Evolutionary conservation across 2,329 filamentous ascomycete species (phyloP), one percentile per base, ranked within the genome.

Genomic region (Colletotrichum falcatum): DNA sequence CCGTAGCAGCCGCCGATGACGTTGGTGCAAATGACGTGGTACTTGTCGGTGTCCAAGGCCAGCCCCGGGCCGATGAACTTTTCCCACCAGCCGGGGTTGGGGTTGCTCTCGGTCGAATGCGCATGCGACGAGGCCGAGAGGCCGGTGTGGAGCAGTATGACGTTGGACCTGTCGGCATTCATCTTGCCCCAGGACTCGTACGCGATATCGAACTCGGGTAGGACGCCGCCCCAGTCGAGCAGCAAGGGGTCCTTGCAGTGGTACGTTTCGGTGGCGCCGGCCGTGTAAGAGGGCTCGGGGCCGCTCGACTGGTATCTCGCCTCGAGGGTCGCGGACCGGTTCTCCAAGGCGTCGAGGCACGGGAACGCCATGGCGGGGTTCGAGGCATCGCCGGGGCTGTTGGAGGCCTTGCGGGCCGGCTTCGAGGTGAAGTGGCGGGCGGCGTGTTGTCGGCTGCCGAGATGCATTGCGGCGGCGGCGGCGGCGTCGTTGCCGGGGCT

Each of bases 81-180:
- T 82, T 99, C 96, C 96, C 96, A 99, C 96, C 96, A 99, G 4
- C 96, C 96, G 0, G 94, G 92, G 79, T 95, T 92, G 0, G 93
- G 88, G 79, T 99, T 99, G 12, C 86, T 84, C 62, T 89, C 86
- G n/a, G 95, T 98, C 68, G 94, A 98, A 78, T 95, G 95, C 2
- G 96, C 96, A 82, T 99, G 96, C 67, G 95, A 98, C 8, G 95
- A 98, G n/a, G 96, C 96, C 0, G 95, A 98, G 6, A 99, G 87
- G 11, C 96, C 96, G 0, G 96, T 99, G 79, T 98, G 94, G 2
- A 99, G 83, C 11, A 99, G 87, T 72, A 99, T 96, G 5, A 91
- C 94, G 80, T 99, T 99, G 78, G 90, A 94, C 80, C 88, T 92
- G 81, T 94, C 90, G 23, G 86, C 82, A 77, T 97, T 97, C 79